phyloP scores from a whole-genome alignment of 306 rosid species.

The Ammopiptanthus mongolicus region DNA sequence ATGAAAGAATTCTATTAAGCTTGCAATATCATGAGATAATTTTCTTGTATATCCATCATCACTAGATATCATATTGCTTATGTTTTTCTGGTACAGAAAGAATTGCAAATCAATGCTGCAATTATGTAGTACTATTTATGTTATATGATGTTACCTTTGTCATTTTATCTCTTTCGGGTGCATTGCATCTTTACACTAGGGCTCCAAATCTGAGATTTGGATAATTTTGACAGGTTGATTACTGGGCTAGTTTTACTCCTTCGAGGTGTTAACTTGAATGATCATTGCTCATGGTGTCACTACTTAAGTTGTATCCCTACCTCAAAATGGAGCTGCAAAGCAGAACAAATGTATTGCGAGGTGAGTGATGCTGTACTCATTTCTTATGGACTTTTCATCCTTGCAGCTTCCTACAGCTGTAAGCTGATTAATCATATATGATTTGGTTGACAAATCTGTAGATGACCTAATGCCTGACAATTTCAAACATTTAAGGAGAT shows the following conservation, averaged over 20 bases:
- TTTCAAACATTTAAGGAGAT: not conserved
- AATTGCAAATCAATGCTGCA: not conserved
- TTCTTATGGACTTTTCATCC: conserved; percentile 1
- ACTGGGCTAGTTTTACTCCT: conserved; percentile 54
- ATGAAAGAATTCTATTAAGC: not conserved
- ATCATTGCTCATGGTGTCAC: conserved; percentile 73
- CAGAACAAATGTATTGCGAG: conserved; percentile 40
- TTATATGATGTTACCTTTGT: not conserved
- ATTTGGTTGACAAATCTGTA: not conserved
- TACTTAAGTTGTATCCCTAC: conserved; percentile 69
- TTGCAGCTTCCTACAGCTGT: not conserved
- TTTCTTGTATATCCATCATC: not conserved
- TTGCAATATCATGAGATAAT: not conserved
- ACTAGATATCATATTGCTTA: not conserved
- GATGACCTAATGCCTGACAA: not conserved
- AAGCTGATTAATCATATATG: not conserved
- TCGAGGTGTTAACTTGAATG: conserved; percentile 48
- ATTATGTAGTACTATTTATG: too few species aligned
- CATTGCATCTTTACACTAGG: not conserved
- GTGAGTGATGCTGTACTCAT: conserved; percentile 29
- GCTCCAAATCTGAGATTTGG: conserved; percentile 14
- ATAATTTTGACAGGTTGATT: conserved; percentile 41
- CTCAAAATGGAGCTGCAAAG: conserved; percentile 61
- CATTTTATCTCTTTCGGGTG: not conserved
- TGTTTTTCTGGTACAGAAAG: not conserved